phyloP scores from a whole-genome alignment of 1,284 basidiomycete genomes.

The Sporisorium sorghi region DNA sequence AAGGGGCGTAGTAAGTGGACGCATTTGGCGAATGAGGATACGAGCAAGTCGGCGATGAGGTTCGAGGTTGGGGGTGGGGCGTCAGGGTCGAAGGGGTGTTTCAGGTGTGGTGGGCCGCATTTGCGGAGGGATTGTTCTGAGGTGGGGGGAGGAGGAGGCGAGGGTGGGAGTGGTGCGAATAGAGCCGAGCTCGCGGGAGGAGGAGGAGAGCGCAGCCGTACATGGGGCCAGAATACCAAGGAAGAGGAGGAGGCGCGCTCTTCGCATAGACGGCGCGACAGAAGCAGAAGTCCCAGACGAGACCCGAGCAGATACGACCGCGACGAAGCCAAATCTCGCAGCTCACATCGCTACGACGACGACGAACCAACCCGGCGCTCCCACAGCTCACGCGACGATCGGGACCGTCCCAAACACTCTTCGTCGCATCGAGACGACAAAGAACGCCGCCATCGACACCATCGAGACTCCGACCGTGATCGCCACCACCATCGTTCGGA shows the following conservation, averaged over 20 bases:
- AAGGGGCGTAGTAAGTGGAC: conserved; percentile 82
- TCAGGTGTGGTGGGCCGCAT: conserved; percentile 75
- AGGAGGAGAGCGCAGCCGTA: conserved; percentile 1
- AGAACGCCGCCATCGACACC: conserved; percentile 3
- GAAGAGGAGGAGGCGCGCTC: not conserved
- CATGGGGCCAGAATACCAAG: not conserved
- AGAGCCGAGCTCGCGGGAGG: not conserved
- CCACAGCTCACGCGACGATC: conserved; percentile 13
- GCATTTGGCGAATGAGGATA: conserved; percentile 94
- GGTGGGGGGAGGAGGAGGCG: conserved; percentile 14
- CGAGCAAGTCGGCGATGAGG: conserved; percentile 71
- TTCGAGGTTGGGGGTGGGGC: conserved; percentile 71
- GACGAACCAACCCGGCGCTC: conserved; percentile 5
- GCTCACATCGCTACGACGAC: conserved; percentile 9
- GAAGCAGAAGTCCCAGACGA: conserved; percentile 20
- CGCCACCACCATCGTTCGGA: not conserved
- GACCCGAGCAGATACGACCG: conserved; percentile 10
- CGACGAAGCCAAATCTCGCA: not conserved
- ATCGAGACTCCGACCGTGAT: conserved; percentile 10
- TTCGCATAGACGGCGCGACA: conserved; percentile 10
- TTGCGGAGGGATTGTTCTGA: conserved; percentile 67
- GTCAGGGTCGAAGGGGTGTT: conserved; percentile 78
- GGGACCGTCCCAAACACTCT: not conserved
- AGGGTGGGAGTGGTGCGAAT: conserved; percentile 25
- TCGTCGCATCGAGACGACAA: conserved; percentile 14